These are phyloP conservation scores for Pisolithus orientalis DNA, from an alignment of 768 basidiomycete genomes.

Conservation along the genomic window DNA sequence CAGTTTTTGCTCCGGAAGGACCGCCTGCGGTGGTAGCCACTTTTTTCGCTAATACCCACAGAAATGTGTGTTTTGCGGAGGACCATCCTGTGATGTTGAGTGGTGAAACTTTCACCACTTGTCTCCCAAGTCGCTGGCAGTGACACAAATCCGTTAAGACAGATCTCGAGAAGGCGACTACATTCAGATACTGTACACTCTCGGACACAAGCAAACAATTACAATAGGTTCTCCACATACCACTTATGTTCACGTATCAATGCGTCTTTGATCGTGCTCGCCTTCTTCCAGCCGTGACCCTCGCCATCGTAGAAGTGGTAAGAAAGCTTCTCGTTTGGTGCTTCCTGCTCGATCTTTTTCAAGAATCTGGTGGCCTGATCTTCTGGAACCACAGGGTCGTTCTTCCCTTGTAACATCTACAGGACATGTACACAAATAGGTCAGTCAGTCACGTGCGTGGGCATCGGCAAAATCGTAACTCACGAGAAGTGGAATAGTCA, in stretches of 20 bases:
- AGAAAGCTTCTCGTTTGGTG: constrained; percentile 15
- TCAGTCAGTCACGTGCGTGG: too few species aligned
- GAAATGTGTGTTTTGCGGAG: too few species aligned
- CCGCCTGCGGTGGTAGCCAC: too few species aligned
- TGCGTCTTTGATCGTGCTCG: constrained; percentile 25
- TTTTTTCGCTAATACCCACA: too few species aligned
- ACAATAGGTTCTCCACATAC: constrained; percentile 20
- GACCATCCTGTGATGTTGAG: too few species aligned
- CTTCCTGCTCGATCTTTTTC: background rate
- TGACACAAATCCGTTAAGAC: too few species aligned
- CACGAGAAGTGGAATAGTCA: constrained; percentile 56
- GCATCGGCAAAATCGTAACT: constrained; percentile 11
- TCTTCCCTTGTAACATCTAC: constrained; percentile 60
- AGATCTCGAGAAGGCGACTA: too few species aligned
- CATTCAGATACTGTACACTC: too few species aligned
- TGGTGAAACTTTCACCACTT: too few species aligned
- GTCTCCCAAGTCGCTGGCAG: too few species aligned
- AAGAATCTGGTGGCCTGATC: constrained; percentile 40
- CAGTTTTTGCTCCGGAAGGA: too few species aligned
- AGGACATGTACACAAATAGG: background rate
- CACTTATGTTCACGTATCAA: constrained; percentile 27
- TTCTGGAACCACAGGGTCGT: constrained; percentile 60
- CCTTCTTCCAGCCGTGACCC: constrained; percentile 31
- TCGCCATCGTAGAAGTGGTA: constrained; percentile 34
- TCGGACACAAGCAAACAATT: too few species aligned